Conservation (phyloP, 306 rosid species). For the Sesbania bispinosa region DNA sequence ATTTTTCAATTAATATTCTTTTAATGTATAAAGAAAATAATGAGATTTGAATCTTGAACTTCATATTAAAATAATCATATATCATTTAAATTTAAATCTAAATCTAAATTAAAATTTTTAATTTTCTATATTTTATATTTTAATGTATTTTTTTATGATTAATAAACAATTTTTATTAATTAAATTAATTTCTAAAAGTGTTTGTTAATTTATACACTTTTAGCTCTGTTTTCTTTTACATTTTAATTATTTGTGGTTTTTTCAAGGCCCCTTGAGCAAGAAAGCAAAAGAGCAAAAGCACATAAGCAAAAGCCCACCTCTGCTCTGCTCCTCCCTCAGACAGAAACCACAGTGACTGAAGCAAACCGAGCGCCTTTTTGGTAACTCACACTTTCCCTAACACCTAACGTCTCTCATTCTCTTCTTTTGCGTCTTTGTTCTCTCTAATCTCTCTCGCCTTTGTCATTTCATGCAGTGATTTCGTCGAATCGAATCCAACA, state of each 20-base stretch:
- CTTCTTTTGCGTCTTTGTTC: background rate
- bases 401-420: background rate
- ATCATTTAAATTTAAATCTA: too few relatives aligned
- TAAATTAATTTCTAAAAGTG: too few relatives aligned
- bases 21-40: too few relatives aligned
- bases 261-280: conserved; percentile 6
- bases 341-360: background rate
- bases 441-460: background rate
- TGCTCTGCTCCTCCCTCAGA: background rate
- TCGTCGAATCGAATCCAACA: conserved; percentile 27
- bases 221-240: too few relatives aligned
- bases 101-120: too few relatives aligned
- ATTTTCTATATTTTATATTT: too few relatives aligned
- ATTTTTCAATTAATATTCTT: too few relatives aligned
- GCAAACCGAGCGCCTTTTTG: background rate
- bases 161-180: too few relatives aligned
- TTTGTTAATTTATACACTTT: too few relatives aligned
- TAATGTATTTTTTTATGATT: too few relatives aligned
- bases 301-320: background rate
- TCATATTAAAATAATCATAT: too few relatives aligned
- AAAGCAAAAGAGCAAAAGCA: background rate
- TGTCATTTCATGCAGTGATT: conserved; percentile 10
- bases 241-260: background rate
- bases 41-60: too few relatives aligned
- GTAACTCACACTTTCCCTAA: conserved; percentile 1